Conservation (phyloP, 2,329 filamentous ascomycete species). For the Cyanodermella asteris region DNA sequence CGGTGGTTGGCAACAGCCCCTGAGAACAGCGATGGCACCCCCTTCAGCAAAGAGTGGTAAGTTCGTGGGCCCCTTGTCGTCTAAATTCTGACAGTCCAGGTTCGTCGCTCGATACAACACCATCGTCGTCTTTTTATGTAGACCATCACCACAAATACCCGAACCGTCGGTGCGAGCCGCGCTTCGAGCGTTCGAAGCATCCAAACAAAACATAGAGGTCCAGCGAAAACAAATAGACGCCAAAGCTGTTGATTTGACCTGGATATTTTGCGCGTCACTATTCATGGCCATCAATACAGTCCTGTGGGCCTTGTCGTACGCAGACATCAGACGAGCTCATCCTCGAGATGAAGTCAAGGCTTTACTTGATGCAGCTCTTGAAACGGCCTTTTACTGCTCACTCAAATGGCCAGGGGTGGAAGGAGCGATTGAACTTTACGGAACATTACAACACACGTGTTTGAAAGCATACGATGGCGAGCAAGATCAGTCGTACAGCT, state of each 20-base stretch:
- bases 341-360: slow-evolving; percentile 52
- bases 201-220: slow-evolving; percentile 60
- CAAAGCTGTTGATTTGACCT: slow-evolving; percentile 63
- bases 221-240: slow-evolving; percentile 60
- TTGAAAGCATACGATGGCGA: slow-evolving; percentile 60
- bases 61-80: background rate
- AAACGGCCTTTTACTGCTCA: slow-evolving; percentile 57
- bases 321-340: slow-evolving; percentile 55
- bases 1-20: slow-evolving; percentile 63
- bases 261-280: slow-evolving; percentile 74
- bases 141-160: slow-evolving; percentile 80
- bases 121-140: slow-evolving; percentile 70
- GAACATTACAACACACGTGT: slow-evolving; percentile 66
- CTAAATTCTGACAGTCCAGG: slow-evolving; percentile 15
- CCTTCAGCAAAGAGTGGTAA: slow-evolving; percentile 60
- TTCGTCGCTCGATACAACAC: slow-evolving; percentile 54
- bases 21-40: slow-evolving; percentile 42
- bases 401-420: slow-evolving; percentile 82
- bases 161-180: slow-evolving; percentile 64
- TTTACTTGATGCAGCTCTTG: slow-evolving; percentile 51
- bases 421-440: slow-evolving; percentile 65
- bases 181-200: slow-evolving; percentile 60
- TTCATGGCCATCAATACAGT: slow-evolving; percentile 86
- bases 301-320: slow-evolving; percentile 77
- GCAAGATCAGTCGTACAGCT: slow-evolving; percentile 4